Conservation (phyloP, 768 basidiomycete species). For the Cyathus striatus region DNA sequence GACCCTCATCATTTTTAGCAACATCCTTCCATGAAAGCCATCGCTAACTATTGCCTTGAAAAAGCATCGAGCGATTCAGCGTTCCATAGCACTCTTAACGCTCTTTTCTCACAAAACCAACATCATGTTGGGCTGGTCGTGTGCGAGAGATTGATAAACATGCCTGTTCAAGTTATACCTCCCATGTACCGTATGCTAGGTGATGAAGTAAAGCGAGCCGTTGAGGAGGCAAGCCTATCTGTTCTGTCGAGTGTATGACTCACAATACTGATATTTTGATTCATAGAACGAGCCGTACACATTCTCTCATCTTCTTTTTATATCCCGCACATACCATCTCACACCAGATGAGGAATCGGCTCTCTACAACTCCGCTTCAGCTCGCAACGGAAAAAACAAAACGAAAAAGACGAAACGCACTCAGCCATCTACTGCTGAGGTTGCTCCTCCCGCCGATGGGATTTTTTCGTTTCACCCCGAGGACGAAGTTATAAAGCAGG, state of each 20-base stretch:
- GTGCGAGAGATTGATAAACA: constrained; percentile 87
- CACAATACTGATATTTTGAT: no score
- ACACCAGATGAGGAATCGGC: constrained; percentile 62
- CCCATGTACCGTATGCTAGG: constrained; percentile 89
- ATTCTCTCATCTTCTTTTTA: constrained; percentile 71
- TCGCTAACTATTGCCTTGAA: constrained; percentile 65
- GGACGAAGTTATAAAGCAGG: constrained; percentile 69
- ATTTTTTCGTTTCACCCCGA: constrained; percentile 82
- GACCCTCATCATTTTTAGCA: constrained; percentile 34
- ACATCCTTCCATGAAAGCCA: constrained; percentile 62
- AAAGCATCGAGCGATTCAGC: constrained; percentile 35
- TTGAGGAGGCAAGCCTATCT: constrained; percentile 47
- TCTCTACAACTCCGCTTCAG: constrained; percentile 36
- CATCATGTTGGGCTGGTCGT: constrained; percentile 78
- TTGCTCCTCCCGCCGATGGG: constrained; percentile 35
- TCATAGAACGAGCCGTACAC: constrained; percentile 52
- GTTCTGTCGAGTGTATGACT: constrained; percentile 1
- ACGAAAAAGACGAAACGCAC: constrained; percentile 37
- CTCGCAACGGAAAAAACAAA: constrained; percentile 22
- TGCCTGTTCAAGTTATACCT: constrained; percentile 90
- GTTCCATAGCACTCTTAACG: constrained; percentile 49
- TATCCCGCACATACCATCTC: constrained; percentile 77
- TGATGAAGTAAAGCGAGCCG: constrained; percentile 75
- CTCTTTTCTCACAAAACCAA: constrained; percentile 44
- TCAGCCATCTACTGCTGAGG: constrained; percentile 5